phyloP scores from a whole-genome alignment of 1,139 yeast genomes.

The Candida albicans region DNA sequence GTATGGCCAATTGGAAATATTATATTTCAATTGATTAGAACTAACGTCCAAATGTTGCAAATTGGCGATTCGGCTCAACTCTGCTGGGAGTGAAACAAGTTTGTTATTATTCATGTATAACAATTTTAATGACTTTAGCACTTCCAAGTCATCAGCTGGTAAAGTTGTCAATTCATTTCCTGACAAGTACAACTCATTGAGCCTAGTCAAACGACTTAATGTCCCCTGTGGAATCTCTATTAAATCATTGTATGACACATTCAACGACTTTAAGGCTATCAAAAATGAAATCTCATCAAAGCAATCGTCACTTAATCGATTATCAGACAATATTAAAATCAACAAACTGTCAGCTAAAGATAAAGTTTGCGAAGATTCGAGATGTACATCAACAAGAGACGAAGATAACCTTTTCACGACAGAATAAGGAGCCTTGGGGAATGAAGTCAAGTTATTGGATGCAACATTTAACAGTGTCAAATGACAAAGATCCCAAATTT shows the following conservation, averaged over 20 bases:
- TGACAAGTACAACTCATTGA: constrained; percentile 73
- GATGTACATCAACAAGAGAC: constrained; percentile 13
- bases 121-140: constrained; percentile 55
- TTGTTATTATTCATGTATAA: constrained; percentile 81
- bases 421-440: constrained; percentile 58
- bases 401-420: constrained; percentile 39
- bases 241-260: constrained; percentile 80
- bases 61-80: constrained; percentile 65
- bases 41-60: constrained; percentile 85
- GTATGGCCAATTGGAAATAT: constrained; percentile 90
- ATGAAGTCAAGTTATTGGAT: constrained; percentile 68
- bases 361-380: constrained; percentile 15
- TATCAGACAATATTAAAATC: constrained; percentile 73
- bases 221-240: constrained; percentile 80
- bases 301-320: constrained; percentile 75
- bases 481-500: constrained; percentile 63
- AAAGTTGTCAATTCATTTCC: constrained; percentile 80
- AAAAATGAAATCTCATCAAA: constrained; percentile 69
- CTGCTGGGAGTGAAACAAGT: constrained; percentile 86
- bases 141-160: constrained; percentile 83
- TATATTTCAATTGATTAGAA: constrained; percentile 85
- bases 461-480: constrained; percentile 70
- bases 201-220: constrained; percentile 52
- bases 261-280: constrained; percentile 59
- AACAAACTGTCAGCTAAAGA: constrained; percentile 54